Evolutionary conservation across 2,329 filamentous ascomycete genomes (phyloP).

Genomic region (Falciphora oryzae): DNA sequence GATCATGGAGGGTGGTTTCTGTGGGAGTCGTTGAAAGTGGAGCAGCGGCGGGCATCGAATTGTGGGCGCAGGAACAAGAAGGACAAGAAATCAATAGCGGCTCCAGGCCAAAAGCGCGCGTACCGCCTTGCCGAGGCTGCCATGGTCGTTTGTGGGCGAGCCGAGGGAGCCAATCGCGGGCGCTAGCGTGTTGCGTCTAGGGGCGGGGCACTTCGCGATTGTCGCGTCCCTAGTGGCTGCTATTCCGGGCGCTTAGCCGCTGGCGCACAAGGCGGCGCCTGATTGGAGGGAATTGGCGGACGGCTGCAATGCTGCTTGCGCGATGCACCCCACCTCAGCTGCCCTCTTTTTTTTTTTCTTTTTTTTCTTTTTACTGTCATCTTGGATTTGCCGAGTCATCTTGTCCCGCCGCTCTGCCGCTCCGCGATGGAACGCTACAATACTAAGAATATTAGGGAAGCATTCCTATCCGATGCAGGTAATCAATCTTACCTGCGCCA

Average conservation of each 20-base stretch:
- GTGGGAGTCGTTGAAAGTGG: not conserved
- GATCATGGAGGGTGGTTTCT: not conserved
- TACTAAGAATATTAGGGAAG: constrained; percentile 1
- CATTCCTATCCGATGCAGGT: not conserved
- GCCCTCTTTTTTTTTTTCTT: not conserved
- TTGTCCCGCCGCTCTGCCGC: constrained; percentile 2
- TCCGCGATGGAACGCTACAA: not conserved
- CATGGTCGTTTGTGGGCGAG: not conserved
- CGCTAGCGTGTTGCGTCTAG: not conserved
- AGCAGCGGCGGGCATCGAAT: not conserved
- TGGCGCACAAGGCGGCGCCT: not conserved
- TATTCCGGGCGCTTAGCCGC: constrained; percentile 12
- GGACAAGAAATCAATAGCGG: constrained; percentile 1
- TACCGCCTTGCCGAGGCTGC: constrained; percentile 1
- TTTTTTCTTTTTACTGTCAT: not conserved
- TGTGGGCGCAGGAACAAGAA: not conserved
- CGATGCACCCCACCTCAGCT: not conserved
- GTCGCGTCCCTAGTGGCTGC: constrained; percentile 6
- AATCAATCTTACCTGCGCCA: not conserved
- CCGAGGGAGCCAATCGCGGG: not conserved
- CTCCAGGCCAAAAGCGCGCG: not conserved
- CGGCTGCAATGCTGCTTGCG: not conserved
- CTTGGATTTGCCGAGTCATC: constrained; percentile 4
- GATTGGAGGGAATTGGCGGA: not conserved
- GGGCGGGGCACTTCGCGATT: not conserved